Conservation (phyloP, 805 yeast genomes). For the Candida endomychidarum region DNA sequence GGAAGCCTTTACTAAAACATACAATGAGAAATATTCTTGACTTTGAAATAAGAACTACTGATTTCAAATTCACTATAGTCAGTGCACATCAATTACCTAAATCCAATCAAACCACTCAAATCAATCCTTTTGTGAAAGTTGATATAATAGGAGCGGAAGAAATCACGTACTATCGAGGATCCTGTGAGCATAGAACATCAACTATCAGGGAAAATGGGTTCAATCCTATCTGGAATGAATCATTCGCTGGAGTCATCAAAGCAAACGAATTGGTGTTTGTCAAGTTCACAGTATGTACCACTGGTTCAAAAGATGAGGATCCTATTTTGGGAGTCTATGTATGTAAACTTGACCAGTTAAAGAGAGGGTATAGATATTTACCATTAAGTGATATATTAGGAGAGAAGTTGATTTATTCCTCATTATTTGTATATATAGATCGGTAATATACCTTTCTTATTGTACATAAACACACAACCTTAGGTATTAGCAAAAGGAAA, state of each 20-base stretch:
- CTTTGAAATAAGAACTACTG: conserved; percentile 8
- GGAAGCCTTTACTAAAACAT: conserved; percentile 31
- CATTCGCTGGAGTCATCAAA: conserved; percentile 43
- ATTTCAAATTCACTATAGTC: conserved; percentile 44
- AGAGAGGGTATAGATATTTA: conserved; percentile 78
- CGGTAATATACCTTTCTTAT: too few species aligned
- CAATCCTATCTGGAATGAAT: conserved; percentile 79
- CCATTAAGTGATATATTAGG: conserved; percentile 78
- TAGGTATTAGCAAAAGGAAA: too few species aligned
- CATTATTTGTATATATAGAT: conserved; percentile 45
- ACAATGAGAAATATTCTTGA: conserved; percentile 9
- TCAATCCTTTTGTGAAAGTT: conserved; percentile 63
- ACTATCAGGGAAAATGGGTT: conserved; percentile 70
- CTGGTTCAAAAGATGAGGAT: conserved; percentile 23
- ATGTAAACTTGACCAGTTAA: conserved; percentile 59
- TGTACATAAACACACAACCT: too few species aligned
- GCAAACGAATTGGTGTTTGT: conserved; percentile 54
- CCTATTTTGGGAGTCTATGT: conserved; percentile 57
- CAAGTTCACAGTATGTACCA: conserved; percentile 49
- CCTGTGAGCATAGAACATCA: conserved; percentile 20
- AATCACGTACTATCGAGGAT: conserved; percentile 23
- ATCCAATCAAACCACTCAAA: conserved; percentile 47
- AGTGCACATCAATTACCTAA: conserved; percentile 88
- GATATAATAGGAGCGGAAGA: conserved; percentile 53
- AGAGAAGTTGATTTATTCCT: conserved; percentile 61